Base-by-base conservation (phyloP, 176 grass and related monocot genomes). In the Hsuehochloa calcarea region DNA sequence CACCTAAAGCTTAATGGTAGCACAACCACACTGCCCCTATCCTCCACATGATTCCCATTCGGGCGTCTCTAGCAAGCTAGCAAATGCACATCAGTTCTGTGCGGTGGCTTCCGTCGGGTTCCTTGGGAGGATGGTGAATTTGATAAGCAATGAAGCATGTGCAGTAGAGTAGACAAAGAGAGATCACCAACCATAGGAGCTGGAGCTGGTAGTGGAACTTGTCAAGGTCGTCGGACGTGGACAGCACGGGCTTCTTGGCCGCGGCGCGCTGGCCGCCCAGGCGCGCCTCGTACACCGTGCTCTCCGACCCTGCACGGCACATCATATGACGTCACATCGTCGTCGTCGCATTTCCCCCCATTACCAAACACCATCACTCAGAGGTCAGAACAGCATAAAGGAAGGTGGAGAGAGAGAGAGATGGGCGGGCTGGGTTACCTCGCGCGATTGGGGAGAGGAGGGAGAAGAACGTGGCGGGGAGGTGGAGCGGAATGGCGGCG, bases 121-220 rank as follows among this genome's bases (percentile, higher is more conserved):
- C 40, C 34, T 47, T 17, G 25, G 76, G 41, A 22, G 26, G 63
- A 64, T 65, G 58, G 41, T 10, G 12, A 12, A 87, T 49, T 75
- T 46, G 22, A 47, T 6, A 41, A 5, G 14, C 51, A 72, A 75
- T 26, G 16, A 15, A 62, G 8, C 25, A 29, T 54, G 68, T 8
- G 59, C 37, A 3, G 2, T 12, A 25, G 41, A 70, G 70, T 61
- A 82, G 69, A 66, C 35, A 29, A 54, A 77, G 31, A 49, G 63
- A 50, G 11, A 47, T 0, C 47, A 85, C 74, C 3, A 13, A 98
- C 96, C 96, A 93, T 38, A 93, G 93, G 25, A 98, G 91, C 80
- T 98, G 96, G 41, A 98, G 92, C 80, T 98, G 88, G 78, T 93
- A 95, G 74, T 98, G 96, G 81, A 98, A 95, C 75, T 94, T 95